Conservation (phyloP, 345 rosid species). For the Acer saccharum region DNA sequence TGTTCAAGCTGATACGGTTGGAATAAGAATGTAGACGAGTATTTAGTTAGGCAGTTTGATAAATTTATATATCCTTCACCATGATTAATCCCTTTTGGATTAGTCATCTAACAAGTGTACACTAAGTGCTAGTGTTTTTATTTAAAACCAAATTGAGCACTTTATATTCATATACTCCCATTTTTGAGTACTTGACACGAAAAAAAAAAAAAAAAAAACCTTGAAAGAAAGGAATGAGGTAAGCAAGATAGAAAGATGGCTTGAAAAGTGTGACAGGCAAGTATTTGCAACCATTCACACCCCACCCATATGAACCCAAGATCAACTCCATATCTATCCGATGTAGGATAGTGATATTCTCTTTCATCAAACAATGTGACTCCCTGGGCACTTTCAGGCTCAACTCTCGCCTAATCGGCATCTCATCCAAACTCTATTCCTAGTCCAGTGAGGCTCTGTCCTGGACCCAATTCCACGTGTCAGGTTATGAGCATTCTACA, state of each 20-base stretch:
- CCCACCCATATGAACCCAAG: too few relatives aligned
- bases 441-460: neutral
- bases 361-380: too few relatives aligned
- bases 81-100: neutral
- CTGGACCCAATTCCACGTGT: neutral
- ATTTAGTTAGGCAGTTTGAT: too few relatives aligned
- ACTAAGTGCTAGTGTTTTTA: neutral
- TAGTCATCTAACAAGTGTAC: neutral
- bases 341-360: too few relatives aligned
- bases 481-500: neutral
- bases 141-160: too few relatives aligned
- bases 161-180: too few relatives aligned
- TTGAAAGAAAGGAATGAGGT: neutral
- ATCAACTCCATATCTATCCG: too few relatives aligned
- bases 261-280: neutral
- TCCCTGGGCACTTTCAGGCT: too few relatives aligned
- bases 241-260: neutral
- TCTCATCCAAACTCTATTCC: neutral
- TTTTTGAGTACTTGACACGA: too few relatives aligned
- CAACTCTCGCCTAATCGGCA: too few relatives aligned
- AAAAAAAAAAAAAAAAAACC: too few relatives aligned
- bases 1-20: neutral
- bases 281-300: too few relatives aligned
- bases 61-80: neutral
- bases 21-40: neutral